Evolutionary conservation across 805 yeast genomes (phyloP).

Genomic region (Pichia kluyveri): DNA sequence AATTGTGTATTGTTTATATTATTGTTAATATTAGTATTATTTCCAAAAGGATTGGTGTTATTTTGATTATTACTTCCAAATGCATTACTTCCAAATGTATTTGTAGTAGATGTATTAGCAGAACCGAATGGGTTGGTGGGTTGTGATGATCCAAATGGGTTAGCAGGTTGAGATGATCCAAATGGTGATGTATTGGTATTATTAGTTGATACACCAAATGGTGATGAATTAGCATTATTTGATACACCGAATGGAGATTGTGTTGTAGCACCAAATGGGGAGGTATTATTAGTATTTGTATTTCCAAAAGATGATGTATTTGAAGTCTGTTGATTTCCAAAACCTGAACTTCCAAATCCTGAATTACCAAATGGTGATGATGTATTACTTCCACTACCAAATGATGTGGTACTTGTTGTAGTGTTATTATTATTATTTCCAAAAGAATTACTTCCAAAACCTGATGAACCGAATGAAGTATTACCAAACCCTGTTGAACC

Average conservation of each 20-base stretch:
- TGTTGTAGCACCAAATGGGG: not conserved
- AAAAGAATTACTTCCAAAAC: conserved; percentile 4
- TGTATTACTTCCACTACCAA: not conserved
- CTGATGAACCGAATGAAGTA: not conserved
- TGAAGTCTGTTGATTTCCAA: conserved; percentile 6
- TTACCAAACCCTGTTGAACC: conserved; percentile 4
- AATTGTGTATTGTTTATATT: not conserved
- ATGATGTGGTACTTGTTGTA: not conserved
- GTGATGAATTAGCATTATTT: conserved; percentile 6
- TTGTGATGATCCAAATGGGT: conserved; percentile 18
- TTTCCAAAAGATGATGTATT: not conserved
- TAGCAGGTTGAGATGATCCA: not conserved
- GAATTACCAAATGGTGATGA: conserved; percentile 8
- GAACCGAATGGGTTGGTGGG: no score
- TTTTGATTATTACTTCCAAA: no score
- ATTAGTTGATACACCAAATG: conserved; percentile 15
- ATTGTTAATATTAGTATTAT: no score
- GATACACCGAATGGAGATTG: conserved; percentile 1
- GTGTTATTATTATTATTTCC: not conserved
- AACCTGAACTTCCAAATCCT: conserved; percentile 10
- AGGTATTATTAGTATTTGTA: not conserved
- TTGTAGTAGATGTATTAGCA: conserved; percentile 6
- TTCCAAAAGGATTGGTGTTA: no score
- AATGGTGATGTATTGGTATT: not conserved
- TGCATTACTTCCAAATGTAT: not conserved